Conservation (phyloP, 2,329 filamentous ascomycete genomes). For the Fusarium temperatum region DNA sequence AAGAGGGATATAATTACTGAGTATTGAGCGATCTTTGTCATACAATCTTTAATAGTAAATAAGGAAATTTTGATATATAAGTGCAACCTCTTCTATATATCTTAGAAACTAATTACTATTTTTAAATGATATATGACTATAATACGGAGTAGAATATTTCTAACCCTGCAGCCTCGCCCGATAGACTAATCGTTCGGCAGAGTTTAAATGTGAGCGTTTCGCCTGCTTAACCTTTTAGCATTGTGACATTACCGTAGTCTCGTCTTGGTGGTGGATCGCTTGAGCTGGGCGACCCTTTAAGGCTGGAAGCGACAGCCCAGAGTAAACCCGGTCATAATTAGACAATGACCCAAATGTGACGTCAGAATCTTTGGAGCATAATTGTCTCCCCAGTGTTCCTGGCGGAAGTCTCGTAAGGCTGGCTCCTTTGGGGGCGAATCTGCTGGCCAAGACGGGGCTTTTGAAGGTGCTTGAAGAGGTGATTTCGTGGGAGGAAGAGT, state of each 20-base stretch:
- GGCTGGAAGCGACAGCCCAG: conserved; percentile 26
- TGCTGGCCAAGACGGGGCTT: neutral
- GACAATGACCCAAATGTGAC: conserved; percentile 28
- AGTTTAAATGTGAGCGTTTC: conserved; percentile 6
- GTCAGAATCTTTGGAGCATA: neutral
- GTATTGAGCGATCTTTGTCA: neutral
- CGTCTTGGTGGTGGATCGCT: conserved; percentile 5
- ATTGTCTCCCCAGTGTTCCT: neutral
- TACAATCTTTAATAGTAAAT: no score
- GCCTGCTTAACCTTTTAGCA: neutral
- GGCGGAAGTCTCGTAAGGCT: neutral
- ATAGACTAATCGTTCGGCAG: neutral
- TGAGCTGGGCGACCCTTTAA: neutral
- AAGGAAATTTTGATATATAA: no score
- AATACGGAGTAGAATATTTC: neutral
- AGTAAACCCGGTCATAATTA: conserved; percentile 7
- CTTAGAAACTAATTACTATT: neutral
- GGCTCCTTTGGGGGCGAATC: neutral
- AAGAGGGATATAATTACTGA: neutral
- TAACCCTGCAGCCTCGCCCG: neutral
- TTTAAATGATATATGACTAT: neutral
- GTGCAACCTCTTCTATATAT: neutral
- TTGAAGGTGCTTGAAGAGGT: neutral
- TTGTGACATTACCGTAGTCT: neutral
- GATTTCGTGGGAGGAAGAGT: neutral